Evolutionary conservation across 2,329 filamentous ascomycete genomes (phyloP), one percentile per base, ranked within the genome.

Genomic region (Penicillium sp.): DNA sequence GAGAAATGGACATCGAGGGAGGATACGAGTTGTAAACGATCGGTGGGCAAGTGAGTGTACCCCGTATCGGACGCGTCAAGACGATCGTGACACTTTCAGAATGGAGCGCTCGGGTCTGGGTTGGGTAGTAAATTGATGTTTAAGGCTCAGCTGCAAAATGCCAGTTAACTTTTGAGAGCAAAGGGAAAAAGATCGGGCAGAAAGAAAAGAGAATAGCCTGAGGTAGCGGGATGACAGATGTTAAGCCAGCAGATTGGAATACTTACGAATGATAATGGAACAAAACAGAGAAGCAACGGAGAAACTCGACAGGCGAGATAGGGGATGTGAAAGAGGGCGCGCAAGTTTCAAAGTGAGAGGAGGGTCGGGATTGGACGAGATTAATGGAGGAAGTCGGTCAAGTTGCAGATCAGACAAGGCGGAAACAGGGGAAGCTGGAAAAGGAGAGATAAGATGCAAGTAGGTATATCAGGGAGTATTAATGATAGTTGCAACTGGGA

Each of bases 11-110:
- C 65, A 67, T 69, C 58, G 56, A 53, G 53, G 56, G 48, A 23
- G 49, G 45, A 29, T 49, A 45, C 58, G 30, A 48, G 47, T 9
- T 26, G 31, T 41, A 50, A 9, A 58, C 44, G 55, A 58, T 56
- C 15, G 29, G 57, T 47, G 56, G 50, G n/a, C 47, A n/a, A 19
- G 21, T 58, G 26, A 19, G 21, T 60, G 56, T 65, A 58, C 62
- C 66, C 65, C 61, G 66, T 67, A 66, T 61, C 55, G 56, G 52
- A 61, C 58, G 53, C 58, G 62, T 60, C 55, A 44, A 50, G 44
- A 56, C n/a, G 53, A 38, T 26, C 54, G 48, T 59, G 29, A 47
- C 21, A 35, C 1, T 41, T 41, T 41, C 35, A 35, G 49, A 45
- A 50, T 4, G 13, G 44, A 54, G 31, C 41, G 58, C 46, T 35